Evolutionary conservation across 192 early-diverging fungal genomes (phyloP), one percentile per base, ranked within the genome.

Genomic region (Tieghemiomyces parasiticus): DNA sequence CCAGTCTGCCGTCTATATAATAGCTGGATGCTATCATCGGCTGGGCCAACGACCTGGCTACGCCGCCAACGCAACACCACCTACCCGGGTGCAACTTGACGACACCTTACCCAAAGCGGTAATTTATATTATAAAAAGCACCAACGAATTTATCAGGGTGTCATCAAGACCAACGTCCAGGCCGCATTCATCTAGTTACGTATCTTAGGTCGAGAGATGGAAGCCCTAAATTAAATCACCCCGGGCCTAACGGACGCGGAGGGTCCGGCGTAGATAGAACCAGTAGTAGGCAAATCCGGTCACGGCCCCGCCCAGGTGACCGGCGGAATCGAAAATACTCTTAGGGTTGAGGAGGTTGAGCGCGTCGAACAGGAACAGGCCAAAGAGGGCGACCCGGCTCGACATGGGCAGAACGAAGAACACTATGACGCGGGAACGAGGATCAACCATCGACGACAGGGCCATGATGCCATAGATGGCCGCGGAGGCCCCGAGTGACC

Each of bases 261-360:
- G 64, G 19, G 59, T 58, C 24, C 67, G 69, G 38, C 73, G 69
- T 35, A 74, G 58, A 0, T 62, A 58, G 63, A 71, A 66, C 73
- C 73, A 76, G 69, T 73, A 76, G 67, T 72, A 76, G 30, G 60
- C 74, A 19, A 71, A 33, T 3, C 63, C 74, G 6, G 68, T 68
- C 13, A 63, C 52, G 31, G 71, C 68, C 16, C 74, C 74, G 63
- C 74, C 74, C 29, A 76, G 59, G 66, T 76, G 74, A 4, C 74
- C 74, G 0, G 74, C 74, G n/a, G 68, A 69, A 55, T 76, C 74
- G 35, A 67, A 52, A 32, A 45, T 61, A 6, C 63, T 61, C 49
- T 50, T 58, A 1, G 44, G 31, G 29, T 51, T 45, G 47, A 67
- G 20, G 38, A 71, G 51, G 25, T 65, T 64, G 58, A 46, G 61